These are phyloP conservation scores for Penicillium waksmanii DNA, from an alignment of 495 filamentous ascomycete species.

Conservation along the genomic window DNA sequence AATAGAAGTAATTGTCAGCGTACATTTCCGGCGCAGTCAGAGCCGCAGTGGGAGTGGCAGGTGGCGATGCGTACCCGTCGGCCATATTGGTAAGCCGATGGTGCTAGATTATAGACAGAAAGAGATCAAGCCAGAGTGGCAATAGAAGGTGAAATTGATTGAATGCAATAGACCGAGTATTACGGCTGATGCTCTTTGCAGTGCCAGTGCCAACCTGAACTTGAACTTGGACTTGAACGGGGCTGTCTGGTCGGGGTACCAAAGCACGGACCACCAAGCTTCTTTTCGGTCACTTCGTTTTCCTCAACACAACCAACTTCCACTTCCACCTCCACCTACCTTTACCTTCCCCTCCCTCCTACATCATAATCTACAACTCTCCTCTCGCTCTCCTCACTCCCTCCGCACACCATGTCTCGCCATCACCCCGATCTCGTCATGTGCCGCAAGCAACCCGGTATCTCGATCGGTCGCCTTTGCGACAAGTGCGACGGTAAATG, in stretches of 20 bases:
- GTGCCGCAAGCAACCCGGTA: conserved; percentile 99
- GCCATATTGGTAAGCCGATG: conserved; percentile 4
- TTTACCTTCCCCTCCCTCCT: conserved; percentile 1
- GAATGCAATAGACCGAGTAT: not conserved
- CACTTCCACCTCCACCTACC: conserved; percentile 9
- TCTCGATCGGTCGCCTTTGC: conserved; percentile 97
- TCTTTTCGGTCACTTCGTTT: conserved; percentile 21
- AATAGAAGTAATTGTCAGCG: conserved; percentile 12
- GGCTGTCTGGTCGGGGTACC: conserved; percentile 5
- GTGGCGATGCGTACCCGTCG: not conserved
- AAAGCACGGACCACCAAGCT: conserved; percentile 32
- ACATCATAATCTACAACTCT: not conserved
- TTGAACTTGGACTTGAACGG: not conserved
- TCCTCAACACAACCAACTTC: conserved; percentile 2
- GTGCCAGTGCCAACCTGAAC: not conserved
- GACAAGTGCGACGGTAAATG: conserved; percentile 99
- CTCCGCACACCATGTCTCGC: conserved; percentile 35
- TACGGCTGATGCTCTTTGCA: not conserved
- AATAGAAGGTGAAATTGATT: not conserved
- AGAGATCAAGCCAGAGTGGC: not conserved
- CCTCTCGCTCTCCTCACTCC: not conserved
- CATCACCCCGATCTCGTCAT: conserved; percentile 85
- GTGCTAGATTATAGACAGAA: no score
- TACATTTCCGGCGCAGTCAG: not conserved
- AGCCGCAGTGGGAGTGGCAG: not conserved